Conservation (phyloP, 257 asterid species). For the Ligustrum vulgare region DNA sequence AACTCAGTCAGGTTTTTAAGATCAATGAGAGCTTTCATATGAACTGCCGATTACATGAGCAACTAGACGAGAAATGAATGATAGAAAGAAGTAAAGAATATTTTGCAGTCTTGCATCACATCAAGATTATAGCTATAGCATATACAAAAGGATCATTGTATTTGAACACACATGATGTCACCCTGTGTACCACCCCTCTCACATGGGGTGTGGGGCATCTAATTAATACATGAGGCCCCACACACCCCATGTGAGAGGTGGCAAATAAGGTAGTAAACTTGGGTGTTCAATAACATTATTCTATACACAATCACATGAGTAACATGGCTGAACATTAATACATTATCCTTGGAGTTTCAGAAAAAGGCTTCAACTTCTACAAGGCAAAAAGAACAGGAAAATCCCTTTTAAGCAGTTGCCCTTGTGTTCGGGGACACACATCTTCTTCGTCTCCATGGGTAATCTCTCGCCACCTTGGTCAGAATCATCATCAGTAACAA, state of each 20-base stretch:
- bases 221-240: too few species aligned
- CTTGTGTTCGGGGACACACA: background rate
- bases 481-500: slow-evolving; percentile 6
- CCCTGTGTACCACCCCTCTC: too few species aligned
- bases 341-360: background rate
- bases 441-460: background rate
- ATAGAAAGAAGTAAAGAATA: background rate
- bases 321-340: background rate
- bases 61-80: background rate
- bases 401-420: background rate
- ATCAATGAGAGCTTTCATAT: background rate
- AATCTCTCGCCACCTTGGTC: slow-evolving; percentile 22
- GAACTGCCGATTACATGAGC: background rate
- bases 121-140: background rate
- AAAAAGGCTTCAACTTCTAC: slow-evolving; percentile 26
- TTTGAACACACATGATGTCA: too few species aligned
- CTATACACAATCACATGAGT: background rate
- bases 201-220: too few species aligned
- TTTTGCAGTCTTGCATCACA: background rate
- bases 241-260: too few species aligned
- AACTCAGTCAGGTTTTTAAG: background rate
- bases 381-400: slow-evolving; percentile 32
- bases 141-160: too few species aligned
- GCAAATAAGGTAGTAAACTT: too few species aligned
- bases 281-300: too few species aligned